Conservation (phyloP, 441 rosid species). For the Euphorbia schlechtendalii region DNA sequence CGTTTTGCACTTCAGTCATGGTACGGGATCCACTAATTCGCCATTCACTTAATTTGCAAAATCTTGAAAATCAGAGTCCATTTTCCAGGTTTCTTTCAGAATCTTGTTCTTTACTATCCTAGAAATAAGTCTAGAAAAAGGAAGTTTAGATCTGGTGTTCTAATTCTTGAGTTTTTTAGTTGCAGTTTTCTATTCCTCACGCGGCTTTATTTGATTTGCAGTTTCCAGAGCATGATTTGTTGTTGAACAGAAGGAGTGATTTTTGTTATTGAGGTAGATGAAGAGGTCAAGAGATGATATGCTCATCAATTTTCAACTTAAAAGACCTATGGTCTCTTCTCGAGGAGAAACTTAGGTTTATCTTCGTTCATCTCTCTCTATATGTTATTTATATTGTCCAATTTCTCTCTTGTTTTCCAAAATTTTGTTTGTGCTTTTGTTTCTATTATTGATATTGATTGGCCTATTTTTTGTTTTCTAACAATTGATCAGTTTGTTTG, state of each 20-base stretch:
- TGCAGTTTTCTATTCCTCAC: constrained; percentile 14
- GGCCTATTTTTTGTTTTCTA: constrained; percentile 19
- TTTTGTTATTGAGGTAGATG: constrained; percentile 31
- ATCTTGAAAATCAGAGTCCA: no score
- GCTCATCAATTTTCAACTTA: constrained; percentile 45
- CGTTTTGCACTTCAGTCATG: no score
- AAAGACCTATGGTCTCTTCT: constrained; percentile 56
- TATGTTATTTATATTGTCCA: not conserved
- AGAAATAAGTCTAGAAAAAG: no score
- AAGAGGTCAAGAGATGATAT: constrained; percentile 82
- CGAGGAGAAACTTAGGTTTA: constrained; percentile 61
- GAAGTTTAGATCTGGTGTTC: constrained; percentile 51
- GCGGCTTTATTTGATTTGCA: constrained; percentile 24
- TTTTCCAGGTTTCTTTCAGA: no score
- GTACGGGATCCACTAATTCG: no score
- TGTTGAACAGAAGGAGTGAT: constrained; percentile 13
- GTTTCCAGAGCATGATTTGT: constrained; percentile 33
- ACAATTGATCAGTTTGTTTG: constrained; percentile 12
- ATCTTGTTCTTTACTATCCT: no score
- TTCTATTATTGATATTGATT: constrained; percentile 19
- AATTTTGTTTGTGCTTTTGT: constrained; percentile 1
- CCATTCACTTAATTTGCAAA: no score
- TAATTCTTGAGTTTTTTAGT: constrained; percentile 8
- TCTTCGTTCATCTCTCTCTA: no score
- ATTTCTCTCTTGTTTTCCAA: not conserved